phyloP scores from a whole-genome alignment of 2,329 filamentous ascomycete species.

The Verticillium klebahnii region DNA sequence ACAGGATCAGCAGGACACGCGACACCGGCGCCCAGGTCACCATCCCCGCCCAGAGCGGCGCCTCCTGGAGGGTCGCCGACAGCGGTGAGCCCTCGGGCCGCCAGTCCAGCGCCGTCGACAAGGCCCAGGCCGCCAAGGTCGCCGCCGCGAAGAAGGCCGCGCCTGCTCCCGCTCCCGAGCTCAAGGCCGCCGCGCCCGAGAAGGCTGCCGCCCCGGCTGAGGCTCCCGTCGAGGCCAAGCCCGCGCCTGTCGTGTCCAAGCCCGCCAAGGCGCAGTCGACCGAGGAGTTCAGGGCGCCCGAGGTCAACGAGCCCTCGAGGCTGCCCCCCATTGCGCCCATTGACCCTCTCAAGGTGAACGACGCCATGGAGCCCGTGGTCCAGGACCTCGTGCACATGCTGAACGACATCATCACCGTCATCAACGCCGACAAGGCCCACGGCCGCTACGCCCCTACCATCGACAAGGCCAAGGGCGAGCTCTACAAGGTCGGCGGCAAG shows the following conservation, averaged over 20 bases:
- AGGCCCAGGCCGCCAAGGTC: constrained; percentile 25
- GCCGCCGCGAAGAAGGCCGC: constrained; percentile 21
- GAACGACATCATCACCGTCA: constrained; percentile 90
- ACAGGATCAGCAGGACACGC: constrained; percentile 38
- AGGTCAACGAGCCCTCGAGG: constrained; percentile 62
- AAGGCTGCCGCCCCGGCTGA: constrained; percentile 23
- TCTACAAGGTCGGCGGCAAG: constrained; percentile 72
- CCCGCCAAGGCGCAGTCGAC: constrained; percentile 12
- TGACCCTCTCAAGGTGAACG: constrained; percentile 69
- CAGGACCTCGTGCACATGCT: constrained; percentile 93
- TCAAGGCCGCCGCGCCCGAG: constrained; percentile 8
- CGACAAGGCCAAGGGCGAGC: constrained; percentile 77
- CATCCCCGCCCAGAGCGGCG: constrained; percentile 80
- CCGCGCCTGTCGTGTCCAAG: constrained; percentile 11
- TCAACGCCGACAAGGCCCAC: constrained; percentile 80
- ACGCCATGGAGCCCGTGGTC: constrained; percentile 80
- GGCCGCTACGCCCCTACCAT: constrained; percentile 75
- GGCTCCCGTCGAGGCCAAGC: constrained; percentile 14
- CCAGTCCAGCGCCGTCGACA: constrained; percentile 55
- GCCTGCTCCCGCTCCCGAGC: constrained; percentile 1
- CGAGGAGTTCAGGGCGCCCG: constrained; percentile 46
- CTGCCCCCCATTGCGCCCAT: constrained; percentile 65
- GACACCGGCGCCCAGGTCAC: constrained; percentile 68
- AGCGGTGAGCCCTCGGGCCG: constrained; percentile 50
- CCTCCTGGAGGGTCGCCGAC: constrained; percentile 73